Evolutionary conservation across 2,329 filamentous ascomycete genomes (phyloP).

Genomic region (Colletotrichum godetiae): DNA sequence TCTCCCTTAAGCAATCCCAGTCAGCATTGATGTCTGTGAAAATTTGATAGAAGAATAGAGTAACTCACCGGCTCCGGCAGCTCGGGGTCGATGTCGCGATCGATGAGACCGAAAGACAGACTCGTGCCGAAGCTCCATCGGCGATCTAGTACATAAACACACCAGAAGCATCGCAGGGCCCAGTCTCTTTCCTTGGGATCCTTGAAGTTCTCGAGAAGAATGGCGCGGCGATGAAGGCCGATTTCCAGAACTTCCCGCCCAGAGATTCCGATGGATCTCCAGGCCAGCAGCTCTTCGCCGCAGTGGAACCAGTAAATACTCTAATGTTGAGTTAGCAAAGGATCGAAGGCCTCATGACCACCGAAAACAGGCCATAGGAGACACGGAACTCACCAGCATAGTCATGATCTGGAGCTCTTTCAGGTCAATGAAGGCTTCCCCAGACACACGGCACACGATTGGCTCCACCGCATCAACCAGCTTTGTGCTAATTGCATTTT

Average conservation of each 20-base stretch:
- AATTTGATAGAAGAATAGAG: not conserved
- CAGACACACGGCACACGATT: conserved; percentile 41
- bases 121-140: conserved; percentile 65
- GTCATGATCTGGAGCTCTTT: conserved; percentile 47
- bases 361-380: not conserved
- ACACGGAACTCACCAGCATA: conserved; percentile 40
- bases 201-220: conserved; percentile 51
- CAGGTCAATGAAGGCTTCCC: conserved; percentile 43
- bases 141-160: conserved; percentile 61
- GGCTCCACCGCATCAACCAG: conserved; percentile 46
- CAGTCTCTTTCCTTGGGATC: conserved; percentile 43
- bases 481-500: conserved; percentile 41
- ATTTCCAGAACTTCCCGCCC: conserved; percentile 59
- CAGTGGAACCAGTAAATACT: conserved; percentile 56
- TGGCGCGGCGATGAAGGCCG: conserved; percentile 59
- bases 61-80: conserved; percentile 54
- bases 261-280: conserved; percentile 59
- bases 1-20: conserved; percentile 38
- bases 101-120: conserved; percentile 59
- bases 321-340: conserved; percentile 35
- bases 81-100: conserved; percentile 61
- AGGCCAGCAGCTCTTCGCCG: conserved; percentile 61
- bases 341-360: accelerated
- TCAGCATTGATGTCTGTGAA: accelerated
- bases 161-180: conserved; percentile 59